Base-by-base conservation (phyloP, 2,329 filamentous ascomycete genomes). In the Cercospora zeae-maydis region DNA sequence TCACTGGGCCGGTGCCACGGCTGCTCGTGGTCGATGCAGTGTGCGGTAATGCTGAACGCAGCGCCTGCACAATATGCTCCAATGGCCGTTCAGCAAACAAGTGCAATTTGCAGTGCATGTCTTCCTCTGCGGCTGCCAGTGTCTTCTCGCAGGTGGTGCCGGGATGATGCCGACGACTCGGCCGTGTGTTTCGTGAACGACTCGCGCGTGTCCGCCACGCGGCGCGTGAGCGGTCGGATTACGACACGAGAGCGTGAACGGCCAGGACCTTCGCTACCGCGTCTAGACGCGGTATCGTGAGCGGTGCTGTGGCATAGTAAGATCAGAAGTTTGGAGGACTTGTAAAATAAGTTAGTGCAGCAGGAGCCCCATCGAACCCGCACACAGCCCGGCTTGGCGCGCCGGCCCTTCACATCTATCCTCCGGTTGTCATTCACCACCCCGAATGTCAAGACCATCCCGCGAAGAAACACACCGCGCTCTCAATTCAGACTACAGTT, bases 121-220 rank as follows among this genome's bases (percentile, higher is more conserved):
- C 27, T 14, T 13, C 11, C 47, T 27, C 14, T 58, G 16, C 55
- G 37, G 21, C 14, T 16, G 34, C 21, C 19, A n/a, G n/a, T 16
- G 54, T 3, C 7, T 5, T 19, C 30, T 5, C 31, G 49, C 49
- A 34, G 24, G 31, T 27, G 49, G 49, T 34, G 49, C 49, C 33
- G 34, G 49, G 49, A 34, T 53, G 49, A 57, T 57, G 54, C 36
- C 54, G 16, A 31, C 54, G 54, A 57, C 10, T 57, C 54, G n/a
- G 54, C 19, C 34, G 54, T 36, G 54, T 36, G 54, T 57, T 57
- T 45, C 19, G 54, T 6, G n/a, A 42, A 19, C 54, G 54, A 55
- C 33, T 55, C 52, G 52, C 27, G 52, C 42, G 21, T 49, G 42
- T 49, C 42, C 10, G 7, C 21, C 42, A 49, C 13, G 42, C 27